phyloP scores from a whole-genome alignment of 768 basidiomycete species.

The Mycena latifolia region DNA sequence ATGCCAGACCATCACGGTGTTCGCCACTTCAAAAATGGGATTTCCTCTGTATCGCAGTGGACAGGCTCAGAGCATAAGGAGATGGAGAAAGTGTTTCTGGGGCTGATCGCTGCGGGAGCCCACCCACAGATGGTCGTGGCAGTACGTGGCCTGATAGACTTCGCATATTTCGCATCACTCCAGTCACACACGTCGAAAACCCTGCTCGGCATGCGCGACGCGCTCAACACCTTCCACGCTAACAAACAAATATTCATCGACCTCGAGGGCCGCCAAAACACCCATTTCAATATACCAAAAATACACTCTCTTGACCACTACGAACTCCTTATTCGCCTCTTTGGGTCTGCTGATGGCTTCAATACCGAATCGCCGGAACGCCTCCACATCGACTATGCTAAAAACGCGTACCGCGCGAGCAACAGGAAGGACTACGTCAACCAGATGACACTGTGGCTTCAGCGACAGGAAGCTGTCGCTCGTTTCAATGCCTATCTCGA shows the following conservation, averaged over 20 bases:
- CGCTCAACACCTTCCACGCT: constrained; percentile 40
- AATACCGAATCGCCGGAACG: constrained; percentile 42
- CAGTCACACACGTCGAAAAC: constrained; percentile 38
- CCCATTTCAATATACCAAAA: constrained; percentile 55
- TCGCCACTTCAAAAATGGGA: constrained; percentile 46
- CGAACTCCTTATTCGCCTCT: constrained; percentile 36
- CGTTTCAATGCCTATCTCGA: constrained; percentile 1
- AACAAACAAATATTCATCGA: constrained; percentile 43
- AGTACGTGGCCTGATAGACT: constrained; percentile 41
- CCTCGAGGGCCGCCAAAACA: constrained; percentile 29
- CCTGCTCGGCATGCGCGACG: constrained; percentile 35
- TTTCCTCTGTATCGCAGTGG: constrained; percentile 41
- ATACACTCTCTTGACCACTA: constrained; percentile 46
- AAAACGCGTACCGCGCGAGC: constrained; percentile 40
- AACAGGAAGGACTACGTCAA: constrained; percentile 42
- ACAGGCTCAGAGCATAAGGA: neutral
- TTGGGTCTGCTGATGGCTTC: constrained; percentile 42
- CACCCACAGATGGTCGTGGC: constrained; percentile 28
- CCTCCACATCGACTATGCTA: constrained; percentile 34
- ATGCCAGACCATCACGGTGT: constrained; percentile 40
- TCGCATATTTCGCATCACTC: constrained; percentile 42
- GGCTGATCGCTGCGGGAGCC: constrained; percentile 39
- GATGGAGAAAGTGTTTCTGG: constrained; percentile 44
- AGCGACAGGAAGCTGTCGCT: constrained; percentile 41
- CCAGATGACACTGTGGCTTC: constrained; percentile 53